Evolutionary conservation across 768 basidiomycete species (phyloP).

Genomic region (Leccinum pellstonianum): DNA sequence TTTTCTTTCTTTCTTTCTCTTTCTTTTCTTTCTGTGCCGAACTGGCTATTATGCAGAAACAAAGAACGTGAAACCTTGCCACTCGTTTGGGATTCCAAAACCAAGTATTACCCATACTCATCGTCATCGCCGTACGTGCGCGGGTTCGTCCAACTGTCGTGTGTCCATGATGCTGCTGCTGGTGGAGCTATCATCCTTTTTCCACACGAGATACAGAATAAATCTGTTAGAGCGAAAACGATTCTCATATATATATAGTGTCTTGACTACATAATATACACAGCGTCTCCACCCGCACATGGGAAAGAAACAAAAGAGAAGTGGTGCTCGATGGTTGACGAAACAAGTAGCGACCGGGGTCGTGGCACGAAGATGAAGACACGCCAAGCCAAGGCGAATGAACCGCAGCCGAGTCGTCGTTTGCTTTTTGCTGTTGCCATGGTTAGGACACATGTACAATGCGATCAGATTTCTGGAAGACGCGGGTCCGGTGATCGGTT

Average conservation of each 20-base stretch:
- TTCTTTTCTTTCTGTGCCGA: conserved; percentile 6
- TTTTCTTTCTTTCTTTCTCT: background rate
- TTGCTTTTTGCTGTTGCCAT: background rate
- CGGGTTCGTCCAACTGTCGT: background rate
- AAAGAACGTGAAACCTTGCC: conserved; percentile 5
- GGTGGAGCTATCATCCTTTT: background rate
- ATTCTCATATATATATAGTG: background rate
- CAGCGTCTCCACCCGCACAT: too few species aligned
- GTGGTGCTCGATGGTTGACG: background rate
- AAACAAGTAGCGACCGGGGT: background rate
- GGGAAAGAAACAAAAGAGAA: background rate
- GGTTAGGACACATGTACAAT: background rate
- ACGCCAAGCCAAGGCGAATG: background rate
- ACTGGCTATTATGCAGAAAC: conserved; percentile 16
- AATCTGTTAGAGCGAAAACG: background rate
- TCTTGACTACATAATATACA: background rate
- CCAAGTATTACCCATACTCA: background rate
- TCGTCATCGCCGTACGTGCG: background rate
- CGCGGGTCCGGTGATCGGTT: background rate
- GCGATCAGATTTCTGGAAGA: background rate
- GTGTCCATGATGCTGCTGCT: background rate
- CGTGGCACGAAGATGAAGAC: background rate
- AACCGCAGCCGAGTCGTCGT: background rate
- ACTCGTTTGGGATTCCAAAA: conserved; percentile 1
- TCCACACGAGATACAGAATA: background rate